Conservation (phyloP, 345 rosid genomes). For the Lepidium sativum region DNA sequence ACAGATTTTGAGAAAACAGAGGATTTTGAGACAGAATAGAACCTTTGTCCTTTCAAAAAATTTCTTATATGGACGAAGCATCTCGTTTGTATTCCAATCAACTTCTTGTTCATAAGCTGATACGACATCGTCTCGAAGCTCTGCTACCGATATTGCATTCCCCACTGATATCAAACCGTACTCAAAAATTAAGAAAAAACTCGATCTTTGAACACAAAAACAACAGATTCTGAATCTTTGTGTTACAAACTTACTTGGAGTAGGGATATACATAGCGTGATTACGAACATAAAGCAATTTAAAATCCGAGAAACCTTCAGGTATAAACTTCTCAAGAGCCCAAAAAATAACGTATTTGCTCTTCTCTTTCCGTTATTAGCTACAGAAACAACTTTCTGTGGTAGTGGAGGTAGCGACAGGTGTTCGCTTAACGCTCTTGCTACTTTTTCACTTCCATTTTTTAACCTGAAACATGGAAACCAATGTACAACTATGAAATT, state of each 20-base stretch:
- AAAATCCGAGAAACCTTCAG: conserved; percentile 43
- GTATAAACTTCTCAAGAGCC: conserved; percentile 50
- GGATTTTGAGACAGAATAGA: conserved; percentile 3
- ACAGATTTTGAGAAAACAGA: conserved; percentile 2
- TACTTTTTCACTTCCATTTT: conserved; percentile 7
- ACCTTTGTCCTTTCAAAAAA: conserved; percentile 65
- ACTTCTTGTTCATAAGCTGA: conserved; percentile 68
- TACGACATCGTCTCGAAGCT: conserved; percentile 69
- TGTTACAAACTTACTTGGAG: conserved; percentile 56
- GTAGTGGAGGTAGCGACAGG: conserved; percentile 30
- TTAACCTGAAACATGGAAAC: no score
- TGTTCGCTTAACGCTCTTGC: conserved; percentile 19
- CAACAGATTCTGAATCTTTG: background rate
- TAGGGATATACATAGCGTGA: conserved; percentile 53
- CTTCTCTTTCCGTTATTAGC: conserved; percentile 60
- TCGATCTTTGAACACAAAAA: background rate
- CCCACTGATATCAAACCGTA: conserved; percentile 46
- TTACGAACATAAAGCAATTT: conserved; percentile 67
- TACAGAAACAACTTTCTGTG: conserved; percentile 34
- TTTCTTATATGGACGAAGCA: conserved; percentile 59
- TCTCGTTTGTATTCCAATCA: conserved; percentile 47
- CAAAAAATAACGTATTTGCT: conserved; percentile 46
- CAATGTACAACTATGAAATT: no score
- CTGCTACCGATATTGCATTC: conserved; percentile 53
- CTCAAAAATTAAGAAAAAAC: background rate